These are phyloP conservation scores for Arachnopeziza araneosa DNA, from an alignment of 2,329 filamentous ascomycete species.

Conservation along the genomic window DNA sequence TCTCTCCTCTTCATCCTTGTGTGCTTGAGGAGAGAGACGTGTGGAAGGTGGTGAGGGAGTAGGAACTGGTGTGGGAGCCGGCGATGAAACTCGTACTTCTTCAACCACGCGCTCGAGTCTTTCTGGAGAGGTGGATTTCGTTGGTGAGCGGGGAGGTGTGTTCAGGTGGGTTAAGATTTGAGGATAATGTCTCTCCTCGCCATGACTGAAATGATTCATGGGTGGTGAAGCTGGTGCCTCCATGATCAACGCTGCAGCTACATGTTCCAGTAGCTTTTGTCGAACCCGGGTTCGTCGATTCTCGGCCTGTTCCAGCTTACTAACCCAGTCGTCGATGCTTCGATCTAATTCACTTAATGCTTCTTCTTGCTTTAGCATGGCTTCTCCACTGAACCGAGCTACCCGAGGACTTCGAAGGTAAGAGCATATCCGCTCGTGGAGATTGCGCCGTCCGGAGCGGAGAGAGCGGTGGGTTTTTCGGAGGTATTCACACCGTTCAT, in stretches of 20 bases:
- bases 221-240: slow-evolving; percentile 9
- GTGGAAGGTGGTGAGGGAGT: too few species aligned
- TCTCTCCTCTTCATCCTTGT: not conserved
- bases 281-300: slow-evolving; percentile 69
- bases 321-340: slow-evolving; percentile 76
- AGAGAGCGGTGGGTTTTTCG: slow-evolving; percentile 71
- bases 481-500: slow-evolving; percentile 73
- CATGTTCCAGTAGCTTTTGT: slow-evolving; percentile 76
- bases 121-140: slow-evolving; percentile 31
- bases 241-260: slow-evolving; percentile 61
- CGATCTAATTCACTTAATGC: slow-evolving; percentile 69
- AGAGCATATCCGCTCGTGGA: slow-evolving; percentile 71
- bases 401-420: slow-evolving; percentile 67
- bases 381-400: slow-evolving; percentile 67
- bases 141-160: slow-evolving; percentile 37
- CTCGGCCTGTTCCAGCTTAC: slow-evolving; percentile 74
- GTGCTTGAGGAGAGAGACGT: not conserved
- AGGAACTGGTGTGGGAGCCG: not conserved
- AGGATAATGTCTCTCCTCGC: not conserved
- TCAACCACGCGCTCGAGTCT: slow-evolving; percentile 19
- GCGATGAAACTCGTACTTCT: slow-evolving; percentile 17
- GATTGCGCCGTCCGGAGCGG: slow-evolving; percentile 67
- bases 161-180: slow-evolving; percentile 1
- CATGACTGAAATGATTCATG: not conserved
- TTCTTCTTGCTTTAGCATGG: slow-evolving; percentile 74